Base-by-base conservation (phyloP, 305 asterid genomes). In the Euphrasia arctica region DNA sequence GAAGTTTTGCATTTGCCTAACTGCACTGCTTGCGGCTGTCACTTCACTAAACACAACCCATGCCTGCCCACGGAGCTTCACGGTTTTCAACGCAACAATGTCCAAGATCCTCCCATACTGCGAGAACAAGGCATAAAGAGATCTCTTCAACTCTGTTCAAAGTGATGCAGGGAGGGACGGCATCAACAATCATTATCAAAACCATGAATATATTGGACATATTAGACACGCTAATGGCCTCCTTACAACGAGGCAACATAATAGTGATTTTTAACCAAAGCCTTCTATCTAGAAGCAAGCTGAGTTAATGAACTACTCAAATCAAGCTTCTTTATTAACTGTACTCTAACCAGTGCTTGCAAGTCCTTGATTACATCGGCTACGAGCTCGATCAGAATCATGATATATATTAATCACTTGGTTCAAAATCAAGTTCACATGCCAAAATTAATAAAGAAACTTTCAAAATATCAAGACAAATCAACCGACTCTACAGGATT, bases 21-120 rank as follows among this genome's bases (percentile, higher is more conserved):
- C 91, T 34, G 96, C 97, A 83, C 87, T 85, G 79, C 99, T 94
- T 43, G 99, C 96, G 70, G 98, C 87, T 27, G 98, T 76, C 31
- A 94, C 95, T 81, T 94, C 99, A 75, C 98, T 91, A 75, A 94
- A 94, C 65, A 88, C 96, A 70, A 91, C 80, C 99, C 98, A 94
- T 18, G 98, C 96, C 75, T 94, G 98, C 59, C 99, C 99, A 36
- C 95, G 87, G 62, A 94, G 99, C 85, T 88, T 94, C 60, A 87
- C 69, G 27, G 97, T 88, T 76, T 94, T 94, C 69, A 90, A 63
- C 5, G 99, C 95, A 74, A 94, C 98, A 61, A 94, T 78, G 72
- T 94, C 99, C 83, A 88, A 62, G 71, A 94, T 87, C 78, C 96
- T 90, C 77, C 99, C 99, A 76, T 90, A 94, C 82, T 90, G 99